Evolutionary conservation across 257 asterid species (phyloP).

Genomic region (Asclepias syriaca): DNA sequence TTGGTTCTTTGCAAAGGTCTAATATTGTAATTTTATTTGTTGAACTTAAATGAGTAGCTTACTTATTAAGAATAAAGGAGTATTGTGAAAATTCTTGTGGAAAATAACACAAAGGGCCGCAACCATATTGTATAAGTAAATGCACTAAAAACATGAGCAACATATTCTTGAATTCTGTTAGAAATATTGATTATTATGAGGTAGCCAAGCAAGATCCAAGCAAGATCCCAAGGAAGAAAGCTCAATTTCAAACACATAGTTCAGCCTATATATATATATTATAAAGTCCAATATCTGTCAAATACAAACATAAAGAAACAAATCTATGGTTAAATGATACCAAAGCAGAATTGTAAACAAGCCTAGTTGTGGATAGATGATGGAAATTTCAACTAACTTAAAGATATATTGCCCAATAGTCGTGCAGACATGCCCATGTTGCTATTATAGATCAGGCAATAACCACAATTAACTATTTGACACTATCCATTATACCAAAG

Average conservation of each 20-base stretch:
- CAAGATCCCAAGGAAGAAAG: constrained; percentile 1
- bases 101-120: not conserved
- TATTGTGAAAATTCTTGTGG: not conserved
- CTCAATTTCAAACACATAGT: not conserved
- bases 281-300: not conserved
- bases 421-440: no score
- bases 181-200: not conserved
- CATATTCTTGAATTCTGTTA: not conserved
- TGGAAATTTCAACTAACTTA: no score
- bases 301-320: not conserved
- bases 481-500: not conserved
- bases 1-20: not conserved
- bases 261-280: no score
- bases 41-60: not conserved
- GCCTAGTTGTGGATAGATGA: not conserved
- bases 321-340: not conserved
- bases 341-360: not conserved
- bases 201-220: not conserved
- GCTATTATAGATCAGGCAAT: no score
- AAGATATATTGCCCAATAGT: no score
- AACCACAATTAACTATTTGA: not conserved
- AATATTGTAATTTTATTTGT: not conserved
- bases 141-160: not conserved
- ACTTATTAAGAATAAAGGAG: not conserved
- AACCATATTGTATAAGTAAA: not conserved